Evolutionary conservation across 1,284 basidiomycete species (phyloP).

Genomic region (Sphaerobolus stellatus): DNA sequence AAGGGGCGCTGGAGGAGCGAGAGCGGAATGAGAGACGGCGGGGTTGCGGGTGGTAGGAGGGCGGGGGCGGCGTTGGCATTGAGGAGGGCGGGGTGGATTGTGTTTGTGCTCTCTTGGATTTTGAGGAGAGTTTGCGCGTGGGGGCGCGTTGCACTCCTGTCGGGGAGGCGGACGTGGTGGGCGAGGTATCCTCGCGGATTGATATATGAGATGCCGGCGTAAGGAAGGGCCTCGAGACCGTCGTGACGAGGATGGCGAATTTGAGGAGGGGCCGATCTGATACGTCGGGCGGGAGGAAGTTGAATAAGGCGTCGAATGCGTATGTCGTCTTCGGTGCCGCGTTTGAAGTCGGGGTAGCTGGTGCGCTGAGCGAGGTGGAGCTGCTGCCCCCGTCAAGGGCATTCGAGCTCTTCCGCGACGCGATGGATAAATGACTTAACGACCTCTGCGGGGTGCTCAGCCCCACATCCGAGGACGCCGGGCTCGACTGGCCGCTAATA

Average conservation of each 20-base stretch:
- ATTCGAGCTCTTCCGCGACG: background rate
- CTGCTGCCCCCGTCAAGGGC: background rate
- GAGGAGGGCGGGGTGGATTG: too few species aligned
- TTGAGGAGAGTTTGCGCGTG: slow-evolving; percentile 9
- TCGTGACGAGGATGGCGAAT: slow-evolving; percentile 42
- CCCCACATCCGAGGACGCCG: background rate
- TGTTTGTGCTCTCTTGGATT: slow-evolving; percentile 5
- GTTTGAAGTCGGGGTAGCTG: background rate
- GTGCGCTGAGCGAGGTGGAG: background rate
- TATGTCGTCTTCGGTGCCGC: slow-evolving; percentile 23
- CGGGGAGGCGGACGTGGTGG: too few species aligned
- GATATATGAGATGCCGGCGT: too few species aligned
- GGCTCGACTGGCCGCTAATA: background rate
- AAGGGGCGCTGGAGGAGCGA: background rate
- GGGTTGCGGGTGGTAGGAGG: slow-evolving; percentile 4
- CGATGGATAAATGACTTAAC: background rate
- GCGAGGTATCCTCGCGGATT: too few species aligned
- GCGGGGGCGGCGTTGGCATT: too few species aligned
- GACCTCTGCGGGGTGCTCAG: background rate
- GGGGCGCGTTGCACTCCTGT: slow-evolving; percentile 20
- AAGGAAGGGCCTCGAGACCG: slow-evolving; percentile 42
- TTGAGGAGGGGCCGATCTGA: slow-evolving; percentile 41
- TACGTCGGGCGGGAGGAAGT: slow-evolving; percentile 37
- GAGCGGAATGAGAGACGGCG: slow-evolving; percentile 14
- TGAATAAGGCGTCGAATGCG: slow-evolving; percentile 42